Base-by-base conservation (phyloP, 495 filamentous ascomycete genomes). In the Cairneyella variabilis region DNA sequence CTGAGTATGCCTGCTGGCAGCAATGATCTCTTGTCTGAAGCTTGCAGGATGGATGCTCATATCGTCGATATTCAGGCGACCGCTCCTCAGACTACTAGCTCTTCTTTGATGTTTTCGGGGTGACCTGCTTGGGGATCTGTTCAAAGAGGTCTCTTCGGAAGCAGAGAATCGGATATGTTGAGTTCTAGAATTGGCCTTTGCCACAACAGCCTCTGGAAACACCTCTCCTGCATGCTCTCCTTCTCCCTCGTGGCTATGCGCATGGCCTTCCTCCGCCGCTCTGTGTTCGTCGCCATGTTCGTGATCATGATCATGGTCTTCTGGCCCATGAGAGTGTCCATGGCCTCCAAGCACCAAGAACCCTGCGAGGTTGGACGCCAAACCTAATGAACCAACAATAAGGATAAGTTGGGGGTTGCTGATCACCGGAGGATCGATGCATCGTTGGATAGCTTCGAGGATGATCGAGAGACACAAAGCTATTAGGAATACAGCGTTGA, bases 401-500 rank as follows among this genome's bases (percentile, higher is more conserved):
- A 93, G 81, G 37, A 97, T 90, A 14, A 98, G 74, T 59, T 84
- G 79, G 0, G 93, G 89, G 53, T 92, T 87, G 42, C 76, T 75
- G 59, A 98, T 90, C 62, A 84, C 80, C 61, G 90, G 91, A 6
- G 90, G 90, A 59, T 97, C 89, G 58, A 97, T 75, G 63, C 97
- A 83, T 57, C 93, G 80, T 54, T 91, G 88, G 30, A 96, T 77
- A 10, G 93, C 93, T 66, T 98, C 93, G 48, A 98, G 78, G 64
- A 97, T 90, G 61, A 98, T 98, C 3, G 92, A 90, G 36, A 97
- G 71, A 71, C 95, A 97, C 16, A 98, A 77, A 0, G 93, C 93
- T 60, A 98, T 90, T 39, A 98, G 76, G 70, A 98, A 98, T 2
- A 97, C 91, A 51, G 95, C 93, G 61, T 98, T 98, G 63, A 97